phyloP scores from a whole-genome alignment of 495 filamentous ascomycete genomes.

The Amphirosellinia nigrospora region DNA sequence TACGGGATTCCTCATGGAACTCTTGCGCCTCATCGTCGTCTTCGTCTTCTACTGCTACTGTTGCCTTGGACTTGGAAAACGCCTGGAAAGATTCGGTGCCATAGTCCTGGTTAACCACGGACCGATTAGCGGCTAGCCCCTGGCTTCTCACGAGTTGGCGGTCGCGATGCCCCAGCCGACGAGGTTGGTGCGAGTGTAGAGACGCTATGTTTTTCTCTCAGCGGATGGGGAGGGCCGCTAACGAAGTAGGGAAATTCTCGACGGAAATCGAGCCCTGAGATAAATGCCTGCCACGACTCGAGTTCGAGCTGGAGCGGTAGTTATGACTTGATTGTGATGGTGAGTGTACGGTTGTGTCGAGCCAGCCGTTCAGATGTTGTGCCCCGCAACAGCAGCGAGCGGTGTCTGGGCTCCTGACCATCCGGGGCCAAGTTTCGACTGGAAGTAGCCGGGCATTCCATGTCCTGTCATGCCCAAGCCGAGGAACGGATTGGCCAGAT shows the following conservation, averaged over 20 bases:
- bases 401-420: constrained; percentile 87
- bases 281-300: constrained; percentile 47
- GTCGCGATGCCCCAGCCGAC: constrained; percentile 49
- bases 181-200: constrained; percentile 59
- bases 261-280: constrained; percentile 54
- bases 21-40: constrained; percentile 41
- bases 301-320: constrained; percentile 4
- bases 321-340: neutral
- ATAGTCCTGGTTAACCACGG: constrained; percentile 25
- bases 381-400: constrained; percentile 80
- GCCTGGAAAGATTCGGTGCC: constrained; percentile 23
- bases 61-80: constrained; percentile 10
- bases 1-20: constrained; percentile 52
- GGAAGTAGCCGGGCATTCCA: constrained; percentile 88
- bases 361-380: constrained; percentile 51
- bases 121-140: constrained; percentile 25
- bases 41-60: constrained; percentile 26
- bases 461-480: constrained; percentile 62
- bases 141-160: constrained; percentile 52
- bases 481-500: constrained; percentile 68
- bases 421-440: constrained; percentile 78
- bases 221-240: constrained; percentile 31
- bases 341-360: constrained; percentile 33
- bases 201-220: constrained; percentile 59
- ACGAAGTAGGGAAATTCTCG: constrained; percentile 41